Evolutionary conservation across 2,329 filamentous ascomycete species (phyloP).

Genomic region (Penicillium griseofulvum): DNA sequence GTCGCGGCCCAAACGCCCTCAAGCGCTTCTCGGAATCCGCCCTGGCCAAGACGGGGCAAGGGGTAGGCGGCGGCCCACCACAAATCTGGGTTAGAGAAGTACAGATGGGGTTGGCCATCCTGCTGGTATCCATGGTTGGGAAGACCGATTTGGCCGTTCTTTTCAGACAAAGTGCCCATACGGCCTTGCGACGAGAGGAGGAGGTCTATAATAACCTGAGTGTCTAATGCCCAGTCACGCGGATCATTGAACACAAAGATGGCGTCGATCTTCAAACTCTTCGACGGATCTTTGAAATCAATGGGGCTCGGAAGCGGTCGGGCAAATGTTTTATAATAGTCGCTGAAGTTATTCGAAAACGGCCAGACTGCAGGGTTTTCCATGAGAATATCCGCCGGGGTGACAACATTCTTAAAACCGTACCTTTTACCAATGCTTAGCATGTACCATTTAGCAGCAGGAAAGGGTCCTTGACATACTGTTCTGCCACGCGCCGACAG

Average conservation of each 20-base stretch:
- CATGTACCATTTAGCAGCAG: background rate
- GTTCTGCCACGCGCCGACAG: constrained; percentile 70
- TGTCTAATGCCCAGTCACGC: constrained; percentile 90
- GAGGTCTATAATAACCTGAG: constrained; percentile 78
- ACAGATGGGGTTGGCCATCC: constrained; percentile 75
- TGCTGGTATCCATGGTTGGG: constrained; percentile 77
- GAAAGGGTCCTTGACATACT: constrained; percentile 38
- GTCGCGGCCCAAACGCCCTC: constrained; percentile 74
- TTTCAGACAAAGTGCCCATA: constrained; percentile 72
- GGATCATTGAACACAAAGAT: constrained; percentile 95
- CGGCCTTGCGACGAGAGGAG: constrained; percentile 75
- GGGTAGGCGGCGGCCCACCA: constrained; percentile 85
- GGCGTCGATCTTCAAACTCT: constrained; percentile 75
- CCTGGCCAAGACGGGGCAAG: constrained; percentile 83
- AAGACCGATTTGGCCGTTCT: constrained; percentile 64
- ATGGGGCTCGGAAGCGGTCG: constrained; percentile 36
- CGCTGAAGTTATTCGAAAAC: constrained; percentile 66
- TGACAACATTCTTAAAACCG: constrained; percentile 79
- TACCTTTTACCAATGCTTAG: constrained; percentile 45
- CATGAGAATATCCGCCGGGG: constrained; percentile 76
- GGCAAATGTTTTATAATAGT: constrained; percentile 57
- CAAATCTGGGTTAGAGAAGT: constrained; percentile 87
- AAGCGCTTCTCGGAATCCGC: constrained; percentile 80
- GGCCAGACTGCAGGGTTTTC: constrained; percentile 77
- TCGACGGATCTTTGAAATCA: constrained; percentile 42